Evolutionary conservation across 306 rosid species (phyloP).

Genomic region (Rubus idaeus): DNA sequence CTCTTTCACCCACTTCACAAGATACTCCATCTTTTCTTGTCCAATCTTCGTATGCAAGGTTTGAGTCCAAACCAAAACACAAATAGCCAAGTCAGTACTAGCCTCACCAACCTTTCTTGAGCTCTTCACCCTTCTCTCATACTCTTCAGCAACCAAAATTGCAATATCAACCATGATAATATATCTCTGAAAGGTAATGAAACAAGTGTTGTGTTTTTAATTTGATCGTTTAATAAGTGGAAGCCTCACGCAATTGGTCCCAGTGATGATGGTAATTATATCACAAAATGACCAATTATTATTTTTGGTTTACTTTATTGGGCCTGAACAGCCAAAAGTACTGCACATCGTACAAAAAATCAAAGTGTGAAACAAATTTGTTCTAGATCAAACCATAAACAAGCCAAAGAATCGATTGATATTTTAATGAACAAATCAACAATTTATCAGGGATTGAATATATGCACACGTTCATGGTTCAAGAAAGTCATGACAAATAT

Average conservation of each 20-base stretch:
- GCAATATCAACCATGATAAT: slow-evolving; percentile 76
- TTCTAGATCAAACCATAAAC: no score
- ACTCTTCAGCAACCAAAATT: slow-evolving; percentile 80
- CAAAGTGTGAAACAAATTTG: no score
- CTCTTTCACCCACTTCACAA: slow-evolving; percentile 38
- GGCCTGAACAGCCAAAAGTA: no score
- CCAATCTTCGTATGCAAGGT: slow-evolving; percentile 33
- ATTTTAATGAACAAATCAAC: no score
- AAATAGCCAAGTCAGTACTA: slow-evolving; percentile 28
- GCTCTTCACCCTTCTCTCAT: slow-evolving; percentile 61
- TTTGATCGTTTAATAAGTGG: background rate
- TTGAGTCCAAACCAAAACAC: slow-evolving; percentile 33
- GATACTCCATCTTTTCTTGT: slow-evolving; percentile 9
- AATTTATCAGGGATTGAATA: no score
- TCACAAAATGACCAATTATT: no score
- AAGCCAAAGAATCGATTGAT: no score
- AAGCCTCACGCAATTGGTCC: background rate
- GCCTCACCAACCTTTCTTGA: slow-evolving; percentile 20
- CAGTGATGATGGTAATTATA: no score
- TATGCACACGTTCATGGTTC: no score
- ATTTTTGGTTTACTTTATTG: no score
- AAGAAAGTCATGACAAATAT: no score
- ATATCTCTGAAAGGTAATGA: background rate
- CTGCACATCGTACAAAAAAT: no score
- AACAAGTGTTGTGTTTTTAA: background rate